Base-by-base conservation (phyloP, 2,329 filamentous ascomycete species). In the Paracoccidioides brasiliensis region DNA sequence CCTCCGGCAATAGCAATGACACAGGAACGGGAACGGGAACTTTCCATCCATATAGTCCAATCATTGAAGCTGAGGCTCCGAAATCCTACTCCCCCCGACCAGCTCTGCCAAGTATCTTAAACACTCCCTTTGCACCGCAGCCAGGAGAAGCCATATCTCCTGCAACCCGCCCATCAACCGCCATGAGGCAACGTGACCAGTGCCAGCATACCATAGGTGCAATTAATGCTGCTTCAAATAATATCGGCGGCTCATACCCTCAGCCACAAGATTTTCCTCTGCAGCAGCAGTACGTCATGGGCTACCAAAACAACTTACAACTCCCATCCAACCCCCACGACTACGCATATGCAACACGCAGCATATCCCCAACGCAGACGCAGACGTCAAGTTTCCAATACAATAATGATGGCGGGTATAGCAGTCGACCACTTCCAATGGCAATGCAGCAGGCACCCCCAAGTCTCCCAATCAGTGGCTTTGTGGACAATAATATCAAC, bases 51-150 rank as follows among this genome's bases (percentile, higher is more conserved):
- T 49, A 60, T 42, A 57, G 49, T 22, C 52, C 55, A 1, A 41
- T 44, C 35, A 49, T 55, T 10, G 53, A 44, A 4, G 42, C 48
- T 22, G 9, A 3, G 33, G 53, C 52, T 6, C 53, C 53, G 37
- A 12, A 53, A 51, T 56, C 58, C 8, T 60, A 60, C 44, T 60
- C 60, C n/a, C 60, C 60, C 10, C 54, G 60, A 4, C 59, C 62
- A 7, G 52, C 51, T 7, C 56, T 74, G 8, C 70, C 71, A 40
- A 69, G 67, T 15, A 64, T 74, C 30, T 67, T 64, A 57, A 70
- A 69, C 45, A 67, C 70, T 0, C 66, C 72, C 28, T 75, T 75
- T 58, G 66, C 71, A 3, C 72, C 70, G 6, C 66, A 68, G 42
- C 69, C 69, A 3, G 69, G 69, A 51, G 72, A 74, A 44, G 63